A percentile compares a stretch with the other conserved stretches of the same genome.
phyloP scores from a whole-genome alignment of 306 rosid genomes.

The Medicago arabica region DNA sequence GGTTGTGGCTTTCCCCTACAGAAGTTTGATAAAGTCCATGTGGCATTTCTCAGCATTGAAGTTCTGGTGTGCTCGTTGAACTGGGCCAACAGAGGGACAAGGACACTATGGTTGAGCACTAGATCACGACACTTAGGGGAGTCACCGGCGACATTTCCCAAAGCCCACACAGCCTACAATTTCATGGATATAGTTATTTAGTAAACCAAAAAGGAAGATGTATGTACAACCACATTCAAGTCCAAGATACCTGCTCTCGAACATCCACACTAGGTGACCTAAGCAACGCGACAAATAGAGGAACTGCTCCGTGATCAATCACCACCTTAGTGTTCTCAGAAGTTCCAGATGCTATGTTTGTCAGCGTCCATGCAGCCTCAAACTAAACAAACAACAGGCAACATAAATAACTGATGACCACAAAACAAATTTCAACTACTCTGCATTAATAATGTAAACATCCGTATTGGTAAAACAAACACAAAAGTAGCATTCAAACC shows the following conservation, averaged over 20 bases:
- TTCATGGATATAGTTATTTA: slow-evolving; percentile 18
- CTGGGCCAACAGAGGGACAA: slow-evolving; percentile 69
- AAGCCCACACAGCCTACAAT: slow-evolving; percentile 84
- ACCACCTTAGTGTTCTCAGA: slow-evolving; percentile 87
- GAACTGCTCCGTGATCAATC: slow-evolving; percentile 84
- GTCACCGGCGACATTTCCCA: slow-evolving; percentile 94
- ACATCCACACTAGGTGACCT: slow-evolving; percentile 82
- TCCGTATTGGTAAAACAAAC: background rate
- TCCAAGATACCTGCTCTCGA: slow-evolving; percentile 71
- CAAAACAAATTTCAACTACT: background rate
- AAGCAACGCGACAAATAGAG: slow-evolving; percentile 77
- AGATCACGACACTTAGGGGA: slow-evolving; percentile 86
- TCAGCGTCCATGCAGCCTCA: slow-evolving; percentile 93
- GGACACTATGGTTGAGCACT: slow-evolving; percentile 72
- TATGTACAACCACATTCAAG: background rate
- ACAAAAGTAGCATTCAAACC: background rate
- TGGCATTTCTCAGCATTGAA: slow-evolving; percentile 85
- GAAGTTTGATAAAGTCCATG: slow-evolving; percentile 85
- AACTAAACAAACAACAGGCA: slow-evolving; percentile 47
- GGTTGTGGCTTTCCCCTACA: slow-evolving; percentile 94
- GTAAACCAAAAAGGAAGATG: background rate
- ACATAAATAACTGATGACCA: slow-evolving; percentile 8
- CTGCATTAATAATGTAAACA: background rate
- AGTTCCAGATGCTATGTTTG: slow-evolving; percentile 88
- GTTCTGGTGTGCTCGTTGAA: slow-evolving; percentile 77